Evolutionary conservation across 371 early-diverging fungal species (phyloP).

Genomic region (Rhizomucor miehei): DNA sequence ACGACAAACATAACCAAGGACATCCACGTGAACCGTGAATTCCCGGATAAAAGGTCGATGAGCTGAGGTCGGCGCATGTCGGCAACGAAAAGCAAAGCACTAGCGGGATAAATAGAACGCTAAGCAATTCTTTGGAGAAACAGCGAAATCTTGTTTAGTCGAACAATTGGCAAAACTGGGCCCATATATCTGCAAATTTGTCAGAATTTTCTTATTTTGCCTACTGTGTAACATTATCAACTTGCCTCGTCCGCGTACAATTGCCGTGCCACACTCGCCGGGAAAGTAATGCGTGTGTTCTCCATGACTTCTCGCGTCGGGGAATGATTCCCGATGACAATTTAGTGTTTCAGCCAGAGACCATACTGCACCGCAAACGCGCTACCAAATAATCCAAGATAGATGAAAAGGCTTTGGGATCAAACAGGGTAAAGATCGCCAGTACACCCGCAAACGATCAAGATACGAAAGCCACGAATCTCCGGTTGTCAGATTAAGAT

Average conservation of each 20-base stretch:
- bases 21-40: slow-evolving; percentile 88
- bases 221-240: too few species aligned
- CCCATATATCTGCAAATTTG: slow-evolving; percentile 59
- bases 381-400: slow-evolving; percentile 86
- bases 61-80: slow-evolving; percentile 71
- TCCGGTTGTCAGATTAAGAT: slow-evolving; percentile 19
- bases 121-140: slow-evolving; percentile 81
- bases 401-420: slow-evolving; percentile 91
- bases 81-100: slow-evolving; percentile 84
- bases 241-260: slow-evolving; percentile 81
- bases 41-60: slow-evolving; percentile 92
- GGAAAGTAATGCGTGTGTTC: slow-evolving; percentile 93
- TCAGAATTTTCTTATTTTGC: too few species aligned
- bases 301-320: slow-evolving; percentile 73
- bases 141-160: slow-evolving; percentile 74
- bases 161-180: slow-evolving; percentile 78
- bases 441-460: slow-evolving; percentile 90
- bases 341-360: slow-evolving; percentile 79
- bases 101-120: slow-evolving; percentile 83
- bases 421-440: slow-evolving; percentile 76
- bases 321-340: slow-evolving; percentile 85
- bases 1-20: slow-evolving; percentile 92
- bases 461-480: slow-evolving; percentile 86
- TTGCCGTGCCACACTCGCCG: slow-evolving; percentile 79
- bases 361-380: slow-evolving; percentile 74